A percentile compares a stretch with the other conserved stretches of the same genome.
Evolutionary conservation across 768 basidiomycete genomes (phyloP).

Genomic region (Russula olivacea): DNA sequence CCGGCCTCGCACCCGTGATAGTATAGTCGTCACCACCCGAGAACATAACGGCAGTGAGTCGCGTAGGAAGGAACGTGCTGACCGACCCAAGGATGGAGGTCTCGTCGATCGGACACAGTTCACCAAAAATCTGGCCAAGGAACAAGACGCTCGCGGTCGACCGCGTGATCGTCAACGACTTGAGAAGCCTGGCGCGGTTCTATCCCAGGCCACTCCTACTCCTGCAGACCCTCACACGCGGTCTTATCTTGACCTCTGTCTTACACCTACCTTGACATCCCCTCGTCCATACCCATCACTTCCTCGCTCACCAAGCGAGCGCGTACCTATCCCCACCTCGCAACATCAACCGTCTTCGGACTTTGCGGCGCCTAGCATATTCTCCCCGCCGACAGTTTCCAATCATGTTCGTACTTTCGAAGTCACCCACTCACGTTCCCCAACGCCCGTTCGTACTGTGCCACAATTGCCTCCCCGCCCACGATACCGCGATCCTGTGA

Average conservation of each 20-base stretch:
- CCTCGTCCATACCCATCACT: conserved; percentile 30
- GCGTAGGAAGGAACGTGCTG: conserved; percentile 34
- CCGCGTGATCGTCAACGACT: conserved; percentile 47
- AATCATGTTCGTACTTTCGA: conserved; percentile 11
- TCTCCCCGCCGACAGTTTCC: conserved; percentile 13
- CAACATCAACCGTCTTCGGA: conserved; percentile 10
- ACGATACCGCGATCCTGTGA: conserved; percentile 26
- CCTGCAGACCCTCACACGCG: conserved; percentile 26
- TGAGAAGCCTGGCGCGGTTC: conserved; percentile 34
- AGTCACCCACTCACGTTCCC: conserved; percentile 33
- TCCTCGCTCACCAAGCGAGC: conserved; percentile 33
- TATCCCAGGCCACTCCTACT: conserved; percentile 30
- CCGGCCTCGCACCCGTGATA: conserved; percentile 50
- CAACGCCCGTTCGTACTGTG: conserved; percentile 36
- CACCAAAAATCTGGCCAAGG: conserved; percentile 45
- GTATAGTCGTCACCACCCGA: conserved; percentile 27
- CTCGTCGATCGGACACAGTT: conserved; percentile 49
- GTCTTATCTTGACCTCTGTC: conserved; percentile 29
- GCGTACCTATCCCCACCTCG: neutral
- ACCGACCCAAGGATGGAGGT: conserved; percentile 40
- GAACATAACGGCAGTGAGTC: conserved; percentile 26
- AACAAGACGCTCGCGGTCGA: conserved; percentile 51
- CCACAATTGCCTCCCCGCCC: conserved; percentile 25
- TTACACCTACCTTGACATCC: conserved; percentile 32
- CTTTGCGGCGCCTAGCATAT: conserved; percentile 3